Base-by-base conservation (phyloP, 139 green algal genomes). In the Chlorella sp. region DNA sequence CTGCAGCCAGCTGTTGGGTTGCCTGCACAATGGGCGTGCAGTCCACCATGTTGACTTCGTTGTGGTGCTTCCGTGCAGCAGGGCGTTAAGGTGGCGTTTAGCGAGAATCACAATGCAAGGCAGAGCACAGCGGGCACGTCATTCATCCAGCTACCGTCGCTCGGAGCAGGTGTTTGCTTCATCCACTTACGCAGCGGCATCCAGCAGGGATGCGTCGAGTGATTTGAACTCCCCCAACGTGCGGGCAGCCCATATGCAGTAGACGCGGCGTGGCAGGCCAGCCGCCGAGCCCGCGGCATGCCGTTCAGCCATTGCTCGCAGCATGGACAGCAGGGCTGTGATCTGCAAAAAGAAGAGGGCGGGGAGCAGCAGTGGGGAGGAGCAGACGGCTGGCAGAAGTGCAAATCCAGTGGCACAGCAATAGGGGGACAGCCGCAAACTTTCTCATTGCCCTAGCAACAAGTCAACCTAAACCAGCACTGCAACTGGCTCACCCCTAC, bases 401-500 rank as follows among this genome's bases (percentile, higher is more conserved):
- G n/a, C n/a, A n/a, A n/a, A n/a, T n/a, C n/a, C n/a, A n/a, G n/a
- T n/a, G n/a, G n/a, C n/a, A n/a, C n/a, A n/a, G n/a, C n/a, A n/a
- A n/a, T n/a, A n/a, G n/a, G n/a, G n/a, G n/a, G n/a, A n/a, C n/a
- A n/a, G n/a, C 44, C 12, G 30, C 41, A 63, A 34, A 3, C 44
- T 36, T 67, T 4, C 28, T 13, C 51, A 51, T 1, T 18, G 12
- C 39, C 62, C 7, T 23, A 4, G 11, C 7, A 47, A 9, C 34
- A 38, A 70, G 28, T 28, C 63, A 69, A n/a, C 44, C 44, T 9
- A 9, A 9, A n/a, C n/a, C 51, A 9, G 26, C 63, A 84, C 60
- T 47, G 63, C 62, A 64, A 76, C 21, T 63, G 7, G 36, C 84
- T 85, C 57, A 88, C 80, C 76, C 72, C 86, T 16, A 89, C 63